Evolutionary conservation across 164 flowering plant genomes (phyloP).

Genomic region (Euptelea pleiosperma): DNA sequence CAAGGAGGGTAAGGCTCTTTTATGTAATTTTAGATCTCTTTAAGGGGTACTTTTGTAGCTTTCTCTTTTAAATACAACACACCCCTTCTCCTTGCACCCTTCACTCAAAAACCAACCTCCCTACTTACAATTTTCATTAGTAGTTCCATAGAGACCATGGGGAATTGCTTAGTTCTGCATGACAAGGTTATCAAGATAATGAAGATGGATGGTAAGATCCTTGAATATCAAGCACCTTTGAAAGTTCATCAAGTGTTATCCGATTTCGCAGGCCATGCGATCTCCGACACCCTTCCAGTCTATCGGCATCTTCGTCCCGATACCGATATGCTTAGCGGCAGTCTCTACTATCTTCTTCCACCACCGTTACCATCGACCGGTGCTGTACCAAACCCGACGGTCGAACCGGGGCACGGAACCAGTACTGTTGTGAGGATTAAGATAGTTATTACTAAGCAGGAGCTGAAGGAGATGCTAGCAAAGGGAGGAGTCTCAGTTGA

Average conservation of each 20-base stretch:
- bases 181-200: conserved; percentile 38
- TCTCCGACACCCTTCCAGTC: conserved; percentile 35
- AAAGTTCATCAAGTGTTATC: conserved; percentile 48
- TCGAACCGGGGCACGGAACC: conserved; percentile 11
- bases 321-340: conserved; percentile 33
- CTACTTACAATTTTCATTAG: not conserved
- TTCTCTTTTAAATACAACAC: conserved; percentile 29
- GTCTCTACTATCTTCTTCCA: conserved; percentile 55
- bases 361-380: conserved; percentile 18
- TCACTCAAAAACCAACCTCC: conserved; percentile 11
- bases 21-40: conserved; percentile 2
- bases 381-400: conserved; percentile 19
- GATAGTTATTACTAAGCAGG: conserved; percentile 57
- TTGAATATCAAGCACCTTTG: conserved; percentile 48
- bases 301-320: conserved; percentile 35
- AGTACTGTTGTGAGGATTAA: conserved; percentile 47
- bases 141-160: conserved; percentile 36
- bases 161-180: conserved; percentile 63
- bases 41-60: conserved; percentile 16
- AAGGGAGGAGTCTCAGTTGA: conserved; percentile 42
- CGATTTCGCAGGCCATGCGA: conserved; percentile 40
- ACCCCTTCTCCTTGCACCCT: conserved; percentile 10
- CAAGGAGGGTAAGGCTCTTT: not conserved
- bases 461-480: conserved; percentile 50
- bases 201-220: conserved; percentile 59